phyloP scores from a whole-genome alignment of 2,329 filamentous ascomycete species.

The Capronia epimyces region DNA sequence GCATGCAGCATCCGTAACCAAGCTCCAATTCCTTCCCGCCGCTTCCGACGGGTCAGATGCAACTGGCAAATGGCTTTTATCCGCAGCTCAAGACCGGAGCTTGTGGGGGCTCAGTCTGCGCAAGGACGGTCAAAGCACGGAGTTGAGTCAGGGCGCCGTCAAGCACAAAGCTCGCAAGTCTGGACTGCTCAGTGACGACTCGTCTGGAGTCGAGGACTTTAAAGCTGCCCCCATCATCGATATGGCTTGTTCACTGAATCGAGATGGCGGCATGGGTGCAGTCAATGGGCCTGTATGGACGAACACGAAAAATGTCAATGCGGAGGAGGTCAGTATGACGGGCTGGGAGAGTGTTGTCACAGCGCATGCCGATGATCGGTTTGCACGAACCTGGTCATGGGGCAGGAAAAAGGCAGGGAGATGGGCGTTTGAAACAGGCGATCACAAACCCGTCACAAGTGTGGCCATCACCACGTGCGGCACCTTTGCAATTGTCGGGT shows the following conservation, averaged over 20 bases:
- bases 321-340: constrained; percentile 69
- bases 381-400: constrained; percentile 96
- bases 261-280: constrained; percentile 88
- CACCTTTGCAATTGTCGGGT: constrained; percentile 87
- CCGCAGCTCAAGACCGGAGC: constrained; percentile 80
- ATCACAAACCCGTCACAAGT: constrained; percentile 54
- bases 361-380: constrained; percentile 77
- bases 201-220: constrained; percentile 44
- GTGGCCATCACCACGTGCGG: constrained; percentile 88
- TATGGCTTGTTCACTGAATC: constrained; percentile 84
- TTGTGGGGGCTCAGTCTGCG: constrained; percentile 96
- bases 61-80: constrained; percentile 89
- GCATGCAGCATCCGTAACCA: constrained; percentile 79
- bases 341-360: constrained; percentile 98
- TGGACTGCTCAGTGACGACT: constrained; percentile 25
- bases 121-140: constrained; percentile 86
- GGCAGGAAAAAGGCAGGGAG: constrained; percentile 85
- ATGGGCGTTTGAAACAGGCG: constrained; percentile 85
- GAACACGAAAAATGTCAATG: constrained; percentile 61
- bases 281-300: constrained; percentile 78
- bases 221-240: constrained; percentile 90
- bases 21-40: constrained; percentile 76
- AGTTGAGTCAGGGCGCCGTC: constrained; percentile 85
- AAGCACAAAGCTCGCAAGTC: constrained; percentile 81
- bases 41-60: constrained; percentile 85